Evolutionary conservation across 345 rosid species (phyloP).

Genomic region (Abelmoschus esculentus): DNA sequence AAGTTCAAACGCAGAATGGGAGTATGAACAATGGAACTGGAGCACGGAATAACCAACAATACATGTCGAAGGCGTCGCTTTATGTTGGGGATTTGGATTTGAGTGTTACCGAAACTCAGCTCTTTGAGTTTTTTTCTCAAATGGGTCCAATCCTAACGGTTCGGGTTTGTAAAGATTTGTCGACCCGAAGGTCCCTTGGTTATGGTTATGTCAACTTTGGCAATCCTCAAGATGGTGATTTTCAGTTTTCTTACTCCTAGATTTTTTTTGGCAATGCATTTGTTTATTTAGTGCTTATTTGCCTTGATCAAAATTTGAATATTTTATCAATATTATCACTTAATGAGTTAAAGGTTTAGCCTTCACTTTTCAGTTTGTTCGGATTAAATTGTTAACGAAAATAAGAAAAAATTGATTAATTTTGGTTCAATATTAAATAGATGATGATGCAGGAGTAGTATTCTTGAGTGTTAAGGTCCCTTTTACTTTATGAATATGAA

Average conservation of each 20-base stretch:
- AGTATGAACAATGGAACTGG: slow-evolving; percentile 20
- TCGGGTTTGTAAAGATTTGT: slow-evolving; percentile 72
- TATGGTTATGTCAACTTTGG: slow-evolving; percentile 82
- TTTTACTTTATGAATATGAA: no score
- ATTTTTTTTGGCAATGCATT: no score
- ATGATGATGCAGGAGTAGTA: no score
- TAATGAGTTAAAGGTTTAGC: no score
- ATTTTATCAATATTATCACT: no score
- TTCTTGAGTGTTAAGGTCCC: no score
- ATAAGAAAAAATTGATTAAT: no score
- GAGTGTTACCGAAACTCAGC: slow-evolving; percentile 70
- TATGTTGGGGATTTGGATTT: slow-evolving; percentile 87
- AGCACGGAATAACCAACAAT: slow-evolving; percentile 27
- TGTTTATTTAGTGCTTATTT: no score
- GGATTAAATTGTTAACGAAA: no score
- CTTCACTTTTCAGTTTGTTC: no score
- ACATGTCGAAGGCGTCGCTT: slow-evolving; percentile 55
- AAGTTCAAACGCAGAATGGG: slow-evolving; percentile 32
- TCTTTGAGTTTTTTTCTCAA: slow-evolving; percentile 73
- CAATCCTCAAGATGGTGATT: slow-evolving; percentile 73
- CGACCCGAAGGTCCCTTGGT: slow-evolving; percentile 67
- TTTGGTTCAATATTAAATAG: no score
- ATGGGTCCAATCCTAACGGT: slow-evolving; percentile 80
- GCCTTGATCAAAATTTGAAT: no score
- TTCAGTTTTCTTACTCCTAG: background rate